Base-by-base conservation (phyloP, 768 basidiomycete species). In the Trichaptum fuscoviolaceum region DNA sequence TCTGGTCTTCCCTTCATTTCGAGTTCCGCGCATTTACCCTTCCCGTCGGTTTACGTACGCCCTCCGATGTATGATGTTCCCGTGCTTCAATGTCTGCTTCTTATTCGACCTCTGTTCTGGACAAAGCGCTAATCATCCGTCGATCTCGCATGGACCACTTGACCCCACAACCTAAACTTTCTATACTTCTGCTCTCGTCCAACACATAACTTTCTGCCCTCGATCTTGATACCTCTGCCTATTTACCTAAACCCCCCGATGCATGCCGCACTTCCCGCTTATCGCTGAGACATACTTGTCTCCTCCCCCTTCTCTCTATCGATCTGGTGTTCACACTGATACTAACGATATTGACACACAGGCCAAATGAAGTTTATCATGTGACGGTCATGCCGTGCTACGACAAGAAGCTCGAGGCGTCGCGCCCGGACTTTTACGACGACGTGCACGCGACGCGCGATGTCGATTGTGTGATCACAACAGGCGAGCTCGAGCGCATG, bases 311-410 rank as follows among this genome's bases (percentile, higher is more conserved):
- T 30, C 8, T 27, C 65, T 27, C 27, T n/a, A 27, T 58, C 7
- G 12, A 15, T 63, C 63, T 58, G 30, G 23, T 34, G 20, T 64
- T 24, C 60, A 7, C 3, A 3, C 12, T 57, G 30, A 17, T 15
- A 35, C 15, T 57, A 12, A 30, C 30, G 30, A 30, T 30, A 30
- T 30, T 8, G 30, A 30, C 8, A 30, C 30, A 15, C 7, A 96
- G 93, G 52, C 94, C 95, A 0, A 82, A 92, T 72, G 83, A 93
- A 71, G 85, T 99, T 59, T 99, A 99, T 74, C 97, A 99, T 73
- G 95, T 99, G 64, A 85, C 94, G 0, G 95, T 98, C 63, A 99
- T 99, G 96, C 96, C 97, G 0, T 99, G 97, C 77, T 99, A 99
- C 77, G 97, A 99, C 83, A 99, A 99, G 79, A 99, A 99, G 74